Conservation (phyloP, 257 asterid genomes). For the Forsythia viridissima region DNA sequence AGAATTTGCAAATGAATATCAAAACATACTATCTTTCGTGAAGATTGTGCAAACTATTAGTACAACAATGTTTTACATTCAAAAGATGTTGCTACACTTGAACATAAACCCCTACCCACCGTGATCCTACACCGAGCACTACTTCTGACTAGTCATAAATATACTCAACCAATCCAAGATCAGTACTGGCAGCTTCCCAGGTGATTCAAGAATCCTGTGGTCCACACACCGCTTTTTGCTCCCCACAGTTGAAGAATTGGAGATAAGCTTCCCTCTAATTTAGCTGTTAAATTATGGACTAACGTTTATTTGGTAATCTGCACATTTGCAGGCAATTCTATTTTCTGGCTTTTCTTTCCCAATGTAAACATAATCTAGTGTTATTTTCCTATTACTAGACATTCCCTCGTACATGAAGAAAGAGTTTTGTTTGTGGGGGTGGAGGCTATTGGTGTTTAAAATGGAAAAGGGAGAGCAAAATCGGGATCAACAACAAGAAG, state of each 20-base stretch:
- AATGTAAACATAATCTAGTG: neutral
- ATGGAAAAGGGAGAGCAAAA: neutral
- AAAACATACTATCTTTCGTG: too few relatives aligned
- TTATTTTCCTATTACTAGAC: neutral
- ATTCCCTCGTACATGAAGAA: neutral
- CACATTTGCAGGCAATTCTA: neutral
- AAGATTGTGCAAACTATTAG: too few relatives aligned
- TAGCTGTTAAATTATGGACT: neutral
- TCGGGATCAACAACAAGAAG: neutral
- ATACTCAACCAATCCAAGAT: neutral
- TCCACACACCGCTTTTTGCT: neutral
- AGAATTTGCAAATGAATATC: too few relatives aligned
- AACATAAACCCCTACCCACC: too few relatives aligned
- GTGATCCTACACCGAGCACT: neutral
- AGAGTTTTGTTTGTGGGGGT: neutral
- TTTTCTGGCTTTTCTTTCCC: neutral
- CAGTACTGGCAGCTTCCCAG: neutral
- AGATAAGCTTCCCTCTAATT: neutral
- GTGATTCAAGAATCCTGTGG: neutral
- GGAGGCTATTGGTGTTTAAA: neutral
- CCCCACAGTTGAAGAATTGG: neutral
- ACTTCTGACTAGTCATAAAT: too few relatives aligned
- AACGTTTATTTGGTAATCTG: too few relatives aligned
- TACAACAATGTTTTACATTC: too few relatives aligned
- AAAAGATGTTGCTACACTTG: too few relatives aligned